Percentiles rank a stretch among this genome's conserved stretches.
Evolutionary conservation across 1,284 basidiomycete species (phyloP).

Genomic region (Somion occarium): DNA sequence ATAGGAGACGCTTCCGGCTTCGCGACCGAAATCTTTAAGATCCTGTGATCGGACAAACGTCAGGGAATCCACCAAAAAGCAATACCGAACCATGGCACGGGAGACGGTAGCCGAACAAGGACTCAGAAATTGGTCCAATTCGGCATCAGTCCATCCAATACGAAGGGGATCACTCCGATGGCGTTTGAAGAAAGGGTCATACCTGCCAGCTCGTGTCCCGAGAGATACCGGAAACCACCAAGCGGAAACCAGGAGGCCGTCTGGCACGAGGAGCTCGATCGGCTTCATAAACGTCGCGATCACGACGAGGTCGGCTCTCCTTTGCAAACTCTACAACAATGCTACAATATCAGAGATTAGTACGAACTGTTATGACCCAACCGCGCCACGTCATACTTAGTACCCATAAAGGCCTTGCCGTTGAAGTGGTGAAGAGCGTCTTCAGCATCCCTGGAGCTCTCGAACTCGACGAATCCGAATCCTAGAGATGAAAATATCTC

Average conservation of each 20-base stretch:
- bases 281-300: slow-evolving; percentile 71
- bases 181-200: slow-evolving; percentile 21
- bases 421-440: slow-evolving; percentile 85
- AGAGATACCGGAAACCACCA: slow-evolving; percentile 83
- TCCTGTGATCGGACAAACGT: slow-evolving; percentile 53
- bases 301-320: slow-evolving; percentile 80
- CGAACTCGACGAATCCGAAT: slow-evolving; percentile 95
- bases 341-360: slow-evolving; percentile 37
- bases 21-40: slow-evolving; percentile 93
- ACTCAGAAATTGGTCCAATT: neutral
- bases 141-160: neutral
- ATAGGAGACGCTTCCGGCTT: slow-evolving; percentile 86
- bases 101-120: neutral
- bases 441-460: slow-evolving; percentile 87
- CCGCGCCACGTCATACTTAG: slow-evolving; percentile 49
- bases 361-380: neutral
- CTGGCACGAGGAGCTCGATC: slow-evolving; percentile 56
- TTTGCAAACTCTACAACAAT: slow-evolving; percentile 91
- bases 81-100: neutral
- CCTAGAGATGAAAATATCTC: slow-evolving; percentile 35
- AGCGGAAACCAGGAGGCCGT: slow-evolving; percentile 76
- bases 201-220: slow-evolving; percentile 98
- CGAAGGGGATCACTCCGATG: neutral
- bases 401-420: slow-evolving; percentile 84
- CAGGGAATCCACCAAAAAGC: slow-evolving; percentile 11